These are phyloP conservation scores for Phytopythium vexans DNA, from an alignment of 352 stramenopile species.

Conservation along the genomic window DNA sequence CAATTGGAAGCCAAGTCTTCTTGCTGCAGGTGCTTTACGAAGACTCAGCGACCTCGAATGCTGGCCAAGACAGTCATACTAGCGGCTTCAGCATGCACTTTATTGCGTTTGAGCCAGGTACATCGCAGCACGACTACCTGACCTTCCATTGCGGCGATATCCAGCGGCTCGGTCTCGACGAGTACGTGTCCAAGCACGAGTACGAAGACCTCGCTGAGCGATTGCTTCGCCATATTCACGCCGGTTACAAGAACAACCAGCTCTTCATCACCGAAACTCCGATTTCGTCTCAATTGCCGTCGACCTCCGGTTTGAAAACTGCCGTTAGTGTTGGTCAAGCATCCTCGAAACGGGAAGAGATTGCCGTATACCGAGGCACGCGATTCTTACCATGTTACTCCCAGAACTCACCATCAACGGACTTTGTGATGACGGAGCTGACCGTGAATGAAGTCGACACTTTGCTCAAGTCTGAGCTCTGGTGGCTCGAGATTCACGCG, in stretches of 20 bases:
- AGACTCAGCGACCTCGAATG: slow-evolving; percentile 17
- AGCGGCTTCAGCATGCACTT: slow-evolving; percentile 34
- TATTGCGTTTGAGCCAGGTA: slow-evolving; percentile 23
- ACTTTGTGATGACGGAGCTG: slow-evolving; percentile 27
- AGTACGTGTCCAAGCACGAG: slow-evolving; percentile 16
- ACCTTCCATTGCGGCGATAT: slow-evolving; percentile 53
- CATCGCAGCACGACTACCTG: slow-evolving; percentile 32
- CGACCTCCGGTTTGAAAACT: too few species aligned
- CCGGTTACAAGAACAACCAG: slow-evolving; percentile 45
- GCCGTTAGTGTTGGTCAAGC: too few species aligned
- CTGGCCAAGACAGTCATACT: slow-evolving; percentile 14
- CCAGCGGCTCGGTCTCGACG: slow-evolving; percentile 34
- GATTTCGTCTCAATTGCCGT: too few species aligned
- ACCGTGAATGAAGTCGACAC: slow-evolving; percentile 53
- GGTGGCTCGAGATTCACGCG: slow-evolving; percentile 61
- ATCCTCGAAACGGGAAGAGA: background rate
- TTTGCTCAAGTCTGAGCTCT: slow-evolving; percentile 43
- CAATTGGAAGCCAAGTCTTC: slow-evolving; percentile 39
- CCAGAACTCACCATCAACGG: background rate
- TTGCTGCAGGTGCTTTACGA: slow-evolving; percentile 66
- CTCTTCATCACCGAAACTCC: too few species aligned
- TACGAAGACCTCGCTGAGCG: slow-evolving; percentile 42
- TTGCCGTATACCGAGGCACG: slow-evolving; percentile 46
- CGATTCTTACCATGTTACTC: slow-evolving; percentile 17
- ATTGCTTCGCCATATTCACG: slow-evolving; percentile 38